These are phyloP conservation scores for Begonia masoniana DNA, from an alignment of 306 rosid species.

Conservation along the genomic window DNA sequence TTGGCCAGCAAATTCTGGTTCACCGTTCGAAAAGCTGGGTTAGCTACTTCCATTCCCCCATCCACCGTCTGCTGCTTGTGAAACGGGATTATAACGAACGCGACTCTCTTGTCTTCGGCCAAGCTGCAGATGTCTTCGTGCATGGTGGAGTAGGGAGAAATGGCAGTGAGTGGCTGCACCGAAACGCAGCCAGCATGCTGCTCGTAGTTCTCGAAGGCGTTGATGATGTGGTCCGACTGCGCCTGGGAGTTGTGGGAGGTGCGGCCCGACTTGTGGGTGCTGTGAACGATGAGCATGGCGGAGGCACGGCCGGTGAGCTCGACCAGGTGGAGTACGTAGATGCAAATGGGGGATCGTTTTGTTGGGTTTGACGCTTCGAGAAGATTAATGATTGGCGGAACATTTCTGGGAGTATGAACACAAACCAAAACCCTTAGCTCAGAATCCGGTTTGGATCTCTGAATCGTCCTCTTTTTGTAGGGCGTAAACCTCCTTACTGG, in stretches of 20 bases:
- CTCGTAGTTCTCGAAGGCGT: slow-evolving; percentile 66
- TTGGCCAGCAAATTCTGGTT: slow-evolving; percentile 60
- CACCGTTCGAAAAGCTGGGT: slow-evolving; percentile 45
- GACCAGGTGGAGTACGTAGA: slow-evolving; percentile 66
- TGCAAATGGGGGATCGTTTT: slow-evolving; percentile 54
- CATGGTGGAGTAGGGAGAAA: slow-evolving; percentile 90
- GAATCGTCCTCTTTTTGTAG: slow-evolving; percentile 60
- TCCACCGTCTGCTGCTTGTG: slow-evolving; percentile 93
- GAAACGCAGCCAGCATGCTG: slow-evolving; percentile 42
- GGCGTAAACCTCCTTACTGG: slow-evolving; percentile 38
- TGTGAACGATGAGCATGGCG: slow-evolving; percentile 90
- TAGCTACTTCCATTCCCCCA: slow-evolving; percentile 85
- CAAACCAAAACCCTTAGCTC: slow-evolving; percentile 60
- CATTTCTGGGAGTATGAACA: slow-evolving; percentile 68
- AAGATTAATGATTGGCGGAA: slow-evolving; percentile 76
- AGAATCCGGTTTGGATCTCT: slow-evolving; percentile 38
- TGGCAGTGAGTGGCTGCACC: slow-evolving; percentile 62
- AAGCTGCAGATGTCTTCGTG: slow-evolving; percentile 73
- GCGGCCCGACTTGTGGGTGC: slow-evolving; percentile 35
- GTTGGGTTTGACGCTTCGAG: slow-evolving; percentile 78
- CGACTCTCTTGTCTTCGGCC: slow-evolving; percentile 68
- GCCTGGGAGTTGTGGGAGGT: slow-evolving; percentile 61
- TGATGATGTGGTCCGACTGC: slow-evolving; percentile 82
- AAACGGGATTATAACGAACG: slow-evolving; percentile 70
- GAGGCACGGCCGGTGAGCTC: slow-evolving; percentile 92